Percentiles rank a stretch among this genome's conserved stretches.
These are phyloP conservation scores for Primulina eburnea DNA, from an alignment of 257 asterid genomes.

Conservation along the genomic window DNA sequence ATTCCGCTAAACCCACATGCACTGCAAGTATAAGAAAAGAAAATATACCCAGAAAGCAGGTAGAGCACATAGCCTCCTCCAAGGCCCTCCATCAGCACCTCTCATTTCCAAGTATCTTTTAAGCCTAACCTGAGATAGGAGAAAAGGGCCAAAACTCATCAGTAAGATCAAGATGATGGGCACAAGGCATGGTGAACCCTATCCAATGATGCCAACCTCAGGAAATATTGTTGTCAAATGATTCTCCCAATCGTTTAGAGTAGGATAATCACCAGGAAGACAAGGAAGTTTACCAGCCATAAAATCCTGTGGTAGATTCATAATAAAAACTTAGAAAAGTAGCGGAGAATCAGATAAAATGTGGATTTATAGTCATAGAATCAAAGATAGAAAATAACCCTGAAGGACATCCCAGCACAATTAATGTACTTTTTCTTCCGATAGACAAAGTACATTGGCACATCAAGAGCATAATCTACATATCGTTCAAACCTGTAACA, in stretches of 20 bases:
- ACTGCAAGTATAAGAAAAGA: slow-evolving; percentile 8
- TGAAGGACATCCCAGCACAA: slow-evolving; percentile 87
- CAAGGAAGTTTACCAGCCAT: slow-evolving; percentile 88
- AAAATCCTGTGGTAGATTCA: slow-evolving; percentile 64
- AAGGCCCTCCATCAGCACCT: slow-evolving; percentile 99
- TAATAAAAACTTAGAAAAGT: slow-evolving; percentile 9
- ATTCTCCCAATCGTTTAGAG: slow-evolving; percentile 94
- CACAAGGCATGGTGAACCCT: slow-evolving; percentile 8
- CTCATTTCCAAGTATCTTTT: slow-evolving; percentile 97
- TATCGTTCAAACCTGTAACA: slow-evolving; percentile 82
- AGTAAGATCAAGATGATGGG: slow-evolving; percentile 17
- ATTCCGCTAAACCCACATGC: background rate
- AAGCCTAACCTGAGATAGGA: slow-evolving; percentile 75
- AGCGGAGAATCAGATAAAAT: too few relatives aligned
- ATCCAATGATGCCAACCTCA: slow-evolving; percentile 52
- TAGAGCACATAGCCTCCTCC: slow-evolving; percentile 93
- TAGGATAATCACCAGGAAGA: slow-evolving; percentile 91
- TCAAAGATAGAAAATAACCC: slow-evolving; percentile 50
- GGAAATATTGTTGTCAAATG: slow-evolving; percentile 96
- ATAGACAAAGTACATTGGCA: slow-evolving; percentile 97
- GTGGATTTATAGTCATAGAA: slow-evolving; percentile 3
- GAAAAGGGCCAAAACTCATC: slow-evolving; percentile 12
- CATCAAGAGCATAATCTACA: slow-evolving; percentile 97
- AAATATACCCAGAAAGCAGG: slow-evolving; percentile 92
- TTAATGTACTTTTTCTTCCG: slow-evolving; percentile 71